Percentiles rank a stretch among this genome's conserved stretches.
Evolutionary conservation across 2,329 filamentous ascomycete genomes (phyloP).

Genomic region (Emergomyces orientalis): DNA sequence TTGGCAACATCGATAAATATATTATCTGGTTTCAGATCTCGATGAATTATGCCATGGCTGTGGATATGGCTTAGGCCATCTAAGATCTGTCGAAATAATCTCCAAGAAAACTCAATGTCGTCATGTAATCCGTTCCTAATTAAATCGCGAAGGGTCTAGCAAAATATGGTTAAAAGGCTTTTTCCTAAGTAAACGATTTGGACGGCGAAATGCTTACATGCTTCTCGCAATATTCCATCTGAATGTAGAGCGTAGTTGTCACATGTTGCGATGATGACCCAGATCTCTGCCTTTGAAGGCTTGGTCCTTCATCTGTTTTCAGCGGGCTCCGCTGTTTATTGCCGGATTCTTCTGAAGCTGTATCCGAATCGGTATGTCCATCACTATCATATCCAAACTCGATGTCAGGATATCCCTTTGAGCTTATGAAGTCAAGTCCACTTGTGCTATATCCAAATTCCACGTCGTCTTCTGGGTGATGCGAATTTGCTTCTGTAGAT

Average conservation of each 20-base stretch:
- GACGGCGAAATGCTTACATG: slow-evolving; percentile 43
- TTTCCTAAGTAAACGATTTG: not conserved
- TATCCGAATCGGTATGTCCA: slow-evolving; percentile 27
- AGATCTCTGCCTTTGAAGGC: slow-evolving; percentile 36
- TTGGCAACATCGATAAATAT: slow-evolving; percentile 88
- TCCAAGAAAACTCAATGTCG: slow-evolving; percentile 72
- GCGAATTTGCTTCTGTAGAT: slow-evolving; percentile 26
- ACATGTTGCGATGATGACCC: slow-evolving; percentile 47
- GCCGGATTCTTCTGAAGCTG: slow-evolving; percentile 26
- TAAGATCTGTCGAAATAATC: slow-evolving; percentile 79
- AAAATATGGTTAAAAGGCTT: slow-evolving; percentile 11
- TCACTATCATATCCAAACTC: slow-evolving; percentile 60
- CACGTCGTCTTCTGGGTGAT: slow-evolving; percentile 30
- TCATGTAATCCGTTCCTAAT: slow-evolving; percentile 67
- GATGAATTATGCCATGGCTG: slow-evolving; percentile 81
- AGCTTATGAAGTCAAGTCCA: slow-evolving; percentile 89
- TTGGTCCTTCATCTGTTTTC: slow-evolving; percentile 22
- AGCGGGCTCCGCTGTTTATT: slow-evolving; percentile 13
- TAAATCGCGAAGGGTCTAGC: slow-evolving; percentile 71
- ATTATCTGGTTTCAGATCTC: slow-evolving; percentile 94
- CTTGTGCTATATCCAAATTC: slow-evolving; percentile 64
- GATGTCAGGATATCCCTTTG: slow-evolving; percentile 64
- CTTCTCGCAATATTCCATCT: slow-evolving; percentile 98
- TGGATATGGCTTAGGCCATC: slow-evolving; percentile 89
- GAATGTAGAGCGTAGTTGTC: slow-evolving; percentile 80